A percentile compares a stretch with the other conserved stretches of the same genome.
Conservation (phyloP, 352 stramenopile species). For the Phytopythium mirpurense region DNA sequence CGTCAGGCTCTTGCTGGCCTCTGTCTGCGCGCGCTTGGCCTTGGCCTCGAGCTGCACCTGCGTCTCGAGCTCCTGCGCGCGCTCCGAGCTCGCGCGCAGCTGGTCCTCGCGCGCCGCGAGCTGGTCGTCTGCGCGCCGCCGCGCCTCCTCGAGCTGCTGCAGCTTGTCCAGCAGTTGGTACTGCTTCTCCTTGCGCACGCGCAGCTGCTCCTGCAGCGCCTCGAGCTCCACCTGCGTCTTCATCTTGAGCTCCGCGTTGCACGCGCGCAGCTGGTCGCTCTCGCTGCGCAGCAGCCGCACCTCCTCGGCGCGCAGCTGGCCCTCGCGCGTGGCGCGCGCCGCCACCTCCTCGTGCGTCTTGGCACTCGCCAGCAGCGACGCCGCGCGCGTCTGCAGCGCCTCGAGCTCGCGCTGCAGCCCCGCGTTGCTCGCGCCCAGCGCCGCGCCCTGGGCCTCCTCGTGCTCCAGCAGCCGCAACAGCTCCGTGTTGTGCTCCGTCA, state of each 20-base stretch:
- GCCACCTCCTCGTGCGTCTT: constrained; percentile 93
- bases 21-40: constrained; percentile 88
- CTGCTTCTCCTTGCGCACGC: constrained; percentile 96
- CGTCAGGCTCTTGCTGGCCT: constrained; percentile 91
- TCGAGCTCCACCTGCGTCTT: constrained; percentile 96
- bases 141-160: constrained; percentile 92
- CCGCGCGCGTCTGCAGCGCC: constrained; percentile 83
- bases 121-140: constrained; percentile 91
- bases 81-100: constrained; percentile 82
- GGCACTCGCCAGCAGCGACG: constrained; percentile 85
- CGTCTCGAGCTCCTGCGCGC: constrained; percentile 91
- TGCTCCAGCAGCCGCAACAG: constrained; percentile 92
- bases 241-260: constrained; percentile 92
- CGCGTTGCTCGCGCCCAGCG: constrained; percentile 51
- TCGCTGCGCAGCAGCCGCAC: constrained; percentile 87
- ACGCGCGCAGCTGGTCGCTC: constrained; percentile 90
- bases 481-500: constrained; percentile 95
- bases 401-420: constrained; percentile 76
- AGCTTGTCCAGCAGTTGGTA: constrained; percentile 96
- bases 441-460: constrained; percentile 87
- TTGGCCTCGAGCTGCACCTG: constrained; percentile 93
- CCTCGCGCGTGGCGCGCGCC: constrained; percentile 82
- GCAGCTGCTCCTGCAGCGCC: constrained; percentile 93
- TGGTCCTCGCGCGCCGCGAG: constrained; percentile 89
- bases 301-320: constrained; percentile 92